Percentiles rank a stretch among this genome's conserved stretches.
phyloP scores from a whole-genome alignment of 1,284 basidiomycete genomes.

The Melampsora americana region DNA sequence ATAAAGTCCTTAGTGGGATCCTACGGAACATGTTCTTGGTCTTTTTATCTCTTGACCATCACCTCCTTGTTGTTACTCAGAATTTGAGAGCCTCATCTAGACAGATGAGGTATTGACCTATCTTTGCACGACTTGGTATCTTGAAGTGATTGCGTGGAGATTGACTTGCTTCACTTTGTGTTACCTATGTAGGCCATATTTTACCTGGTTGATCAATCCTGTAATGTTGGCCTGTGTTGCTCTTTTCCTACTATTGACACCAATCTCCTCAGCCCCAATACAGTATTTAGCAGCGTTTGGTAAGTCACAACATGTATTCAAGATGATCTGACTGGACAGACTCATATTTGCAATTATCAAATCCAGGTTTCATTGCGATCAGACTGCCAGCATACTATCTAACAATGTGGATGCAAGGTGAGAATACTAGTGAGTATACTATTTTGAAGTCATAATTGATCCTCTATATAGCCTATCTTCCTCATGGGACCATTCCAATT shows the following conservation, averaged over 20 bases:
- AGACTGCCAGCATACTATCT: constrained; percentile 36
- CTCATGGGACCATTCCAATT: too few species aligned
- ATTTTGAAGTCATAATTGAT: not conserved
- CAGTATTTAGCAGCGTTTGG: constrained; percentile 82
- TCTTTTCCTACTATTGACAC: constrained; percentile 89
- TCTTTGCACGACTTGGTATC: not conserved
- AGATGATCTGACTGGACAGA: not conserved
- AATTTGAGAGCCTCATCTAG: constrained; percentile 82
- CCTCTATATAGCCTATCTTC: too few species aligned
- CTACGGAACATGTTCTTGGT: constrained; percentile 78
- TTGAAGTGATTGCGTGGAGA: not conserved
- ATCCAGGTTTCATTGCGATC: constrained; percentile 30
- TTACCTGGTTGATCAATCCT: constrained; percentile 84
- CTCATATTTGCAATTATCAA: not conserved
- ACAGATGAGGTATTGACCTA: constrained; percentile 60
- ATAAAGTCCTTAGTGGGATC: constrained; percentile 49
- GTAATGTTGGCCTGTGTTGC: constrained; percentile 86
- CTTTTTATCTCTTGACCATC: constrained; percentile 85
- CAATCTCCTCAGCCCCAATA: constrained; percentile 83
- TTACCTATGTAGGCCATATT: constrained; percentile 65
- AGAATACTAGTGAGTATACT: not conserved
- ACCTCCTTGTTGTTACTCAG: constrained; percentile 81
- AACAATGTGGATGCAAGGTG: constrained; percentile 12
- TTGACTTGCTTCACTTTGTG: constrained; percentile 50
- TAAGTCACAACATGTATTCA: constrained; percentile 55